phyloP scores from a whole-genome alignment of 2,329 filamentous ascomycete species.

The Penicillium sp. region DNA sequence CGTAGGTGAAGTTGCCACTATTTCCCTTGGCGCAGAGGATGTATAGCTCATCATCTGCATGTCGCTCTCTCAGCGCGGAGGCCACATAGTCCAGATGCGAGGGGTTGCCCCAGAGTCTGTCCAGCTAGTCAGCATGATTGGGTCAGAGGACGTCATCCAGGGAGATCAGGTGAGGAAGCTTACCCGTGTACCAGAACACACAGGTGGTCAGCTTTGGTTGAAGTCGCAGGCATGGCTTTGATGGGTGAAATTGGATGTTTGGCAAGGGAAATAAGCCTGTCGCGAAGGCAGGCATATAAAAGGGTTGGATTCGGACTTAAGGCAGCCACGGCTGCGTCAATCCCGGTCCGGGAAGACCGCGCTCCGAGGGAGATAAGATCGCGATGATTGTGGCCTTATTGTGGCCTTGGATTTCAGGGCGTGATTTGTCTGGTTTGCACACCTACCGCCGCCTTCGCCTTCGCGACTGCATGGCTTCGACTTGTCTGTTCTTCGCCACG shows the following conservation, averaged over 20 bases:
- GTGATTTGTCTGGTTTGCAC: no score
- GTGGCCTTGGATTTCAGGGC: no score
- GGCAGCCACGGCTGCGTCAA: no score
- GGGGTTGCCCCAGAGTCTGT: constrained; percentile 61
- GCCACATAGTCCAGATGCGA: constrained; percentile 56
- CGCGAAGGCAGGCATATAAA: no score
- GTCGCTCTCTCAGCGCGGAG: constrained; percentile 50
- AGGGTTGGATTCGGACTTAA: no score
- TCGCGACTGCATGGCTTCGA: no score
- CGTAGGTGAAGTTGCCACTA: constrained; percentile 59
- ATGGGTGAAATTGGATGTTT: neutral
- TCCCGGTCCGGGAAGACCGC: no score
- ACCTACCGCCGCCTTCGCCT: no score
- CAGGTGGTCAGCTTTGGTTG: constrained; percentile 50
- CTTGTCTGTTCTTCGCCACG: no score
- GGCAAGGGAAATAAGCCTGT: neutral
- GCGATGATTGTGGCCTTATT: no score
- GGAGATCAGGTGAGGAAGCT: constrained; percentile 19
- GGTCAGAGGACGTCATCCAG: constrained; percentile 12
- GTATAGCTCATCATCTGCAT: constrained; percentile 52
- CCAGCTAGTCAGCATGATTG: no score
- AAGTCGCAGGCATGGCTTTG: constrained; percentile 7
- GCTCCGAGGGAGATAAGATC: no score
- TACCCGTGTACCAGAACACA: constrained; percentile 63
- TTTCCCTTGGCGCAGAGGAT: constrained; percentile 58